Base-by-base conservation (phyloP, 1,139 yeast genomes). In the Hemisphaericaspora xylanilytica region DNA sequence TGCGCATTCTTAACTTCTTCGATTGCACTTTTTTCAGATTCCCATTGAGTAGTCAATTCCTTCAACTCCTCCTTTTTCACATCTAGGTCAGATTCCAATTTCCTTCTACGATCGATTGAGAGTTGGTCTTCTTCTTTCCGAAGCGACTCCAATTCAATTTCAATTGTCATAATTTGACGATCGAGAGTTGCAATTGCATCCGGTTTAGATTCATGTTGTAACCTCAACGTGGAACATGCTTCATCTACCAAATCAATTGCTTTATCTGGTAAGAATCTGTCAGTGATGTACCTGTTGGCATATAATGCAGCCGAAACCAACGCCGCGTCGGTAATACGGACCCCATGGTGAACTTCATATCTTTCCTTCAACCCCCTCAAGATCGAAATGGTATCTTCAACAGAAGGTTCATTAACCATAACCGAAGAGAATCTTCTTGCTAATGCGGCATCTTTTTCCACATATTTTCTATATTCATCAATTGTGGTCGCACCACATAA, bases 331-430 rank as follows among this genome's bases (percentile, higher is more conserved):
- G 94, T 78, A 42, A 92, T 88, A 48, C 97, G 77, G n/a, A 92
- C 98, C 62, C 98, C 98, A 56, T 92, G 98, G 56, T 92, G 98
- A 3, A 92, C 96, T 57, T 92, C 98, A 56, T 92, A 92, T 49
- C 85, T 76, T 56, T 92, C 97, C 59, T 90, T 90, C 56, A 92
- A 71, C 5, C 98, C 98, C 56, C 98, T 79, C 44, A 92, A 68
- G 47, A 92, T 92, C 10, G 96, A 85, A 41, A 92, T 87, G 0
- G 97, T 85, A 58, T 92, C 97, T 46, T 85, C 82, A 7, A 90
- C 96, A 2, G 85, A 72, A n/a, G 98, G 98, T 56, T 92, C 98
- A 49, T 79, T 80, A 17, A 92, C 83, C 48, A 78, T 61, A 16
- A 92, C 95, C 1, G 97, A 85, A 48, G 94, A 96, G 59, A 92